Conservation (phyloP, 2,329 filamentous ascomycete genomes). For the Aureobasidium sp. region DNA sequence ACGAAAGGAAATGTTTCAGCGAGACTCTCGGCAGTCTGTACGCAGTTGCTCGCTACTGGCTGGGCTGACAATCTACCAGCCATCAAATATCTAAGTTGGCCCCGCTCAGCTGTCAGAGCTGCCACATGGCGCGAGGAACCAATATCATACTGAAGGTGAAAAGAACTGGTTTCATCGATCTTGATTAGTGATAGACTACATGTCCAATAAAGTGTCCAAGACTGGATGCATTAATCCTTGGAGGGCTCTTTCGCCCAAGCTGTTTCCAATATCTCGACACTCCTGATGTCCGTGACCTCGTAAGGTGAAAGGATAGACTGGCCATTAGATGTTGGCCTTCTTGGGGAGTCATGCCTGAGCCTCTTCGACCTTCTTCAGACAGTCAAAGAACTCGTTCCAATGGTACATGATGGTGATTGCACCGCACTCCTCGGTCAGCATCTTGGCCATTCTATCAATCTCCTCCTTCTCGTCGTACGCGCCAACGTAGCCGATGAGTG, state of each 20-base stretch:
- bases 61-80: too few species aligned
- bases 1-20: too few species aligned
- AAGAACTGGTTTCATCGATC: background rate
- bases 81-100: too few species aligned
- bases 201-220: background rate
- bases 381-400: slow-evolving; percentile 46
- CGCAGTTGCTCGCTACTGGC: too few species aligned
- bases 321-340: slow-evolving; percentile 11
- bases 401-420: slow-evolving; percentile 44
- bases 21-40: too few species aligned
- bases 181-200: background rate
- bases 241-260: background rate
- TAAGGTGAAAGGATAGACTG: background rate
- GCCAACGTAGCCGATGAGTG: slow-evolving; percentile 77
- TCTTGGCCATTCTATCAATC: slow-evolving; percentile 44
- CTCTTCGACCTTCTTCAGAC: slow-evolving; percentile 43
- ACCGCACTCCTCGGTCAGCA: slow-evolving; percentile 43
- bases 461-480: slow-evolving; percentile 66
- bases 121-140: too few species aligned
- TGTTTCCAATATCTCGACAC: background rate
- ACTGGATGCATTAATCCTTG: background rate
- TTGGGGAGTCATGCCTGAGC: slow-evolving; percentile 17
- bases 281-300: slow-evolving; percentile 11
- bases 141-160: background rate
- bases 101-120: too few species aligned